Evolutionary conservation across 2,329 filamentous ascomycete species (phyloP).

Genomic region (Ophidiomyces ophidiicola): DNA sequence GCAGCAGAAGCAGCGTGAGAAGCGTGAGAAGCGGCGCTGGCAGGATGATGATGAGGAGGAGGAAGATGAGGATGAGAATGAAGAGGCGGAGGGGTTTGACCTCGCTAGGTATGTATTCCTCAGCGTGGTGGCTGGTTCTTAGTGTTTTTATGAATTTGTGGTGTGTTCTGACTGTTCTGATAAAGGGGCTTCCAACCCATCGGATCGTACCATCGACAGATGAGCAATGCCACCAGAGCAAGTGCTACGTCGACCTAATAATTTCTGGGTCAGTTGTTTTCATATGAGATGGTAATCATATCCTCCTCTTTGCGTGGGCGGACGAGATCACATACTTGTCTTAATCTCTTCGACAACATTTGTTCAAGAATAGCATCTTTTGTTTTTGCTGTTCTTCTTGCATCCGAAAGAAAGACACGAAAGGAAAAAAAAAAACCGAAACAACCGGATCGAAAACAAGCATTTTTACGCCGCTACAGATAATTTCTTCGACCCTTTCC

Average conservation of each 20-base stretch:
- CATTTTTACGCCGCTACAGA: too few relatives aligned
- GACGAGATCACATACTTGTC: neutral
- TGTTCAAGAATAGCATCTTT: too few relatives aligned
- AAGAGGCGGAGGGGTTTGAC: slow-evolving; percentile 35
- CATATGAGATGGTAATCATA: too few relatives aligned
- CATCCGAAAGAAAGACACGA: too few relatives aligned
- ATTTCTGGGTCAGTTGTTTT: neutral
- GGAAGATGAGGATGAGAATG: slow-evolving; percentile 20
- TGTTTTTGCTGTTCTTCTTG: too few relatives aligned
- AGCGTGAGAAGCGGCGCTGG: neutral
- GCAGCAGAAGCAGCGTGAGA: too few relatives aligned
- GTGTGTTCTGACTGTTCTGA: slow-evolving; percentile 13
- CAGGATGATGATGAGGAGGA: slow-evolving; percentile 12
- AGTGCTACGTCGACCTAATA: slow-evolving; percentile 16
- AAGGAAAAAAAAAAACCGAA: too few relatives aligned
- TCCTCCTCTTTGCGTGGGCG: too few relatives aligned
- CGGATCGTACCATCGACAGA: slow-evolving; percentile 34
- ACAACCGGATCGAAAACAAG: too few relatives aligned
- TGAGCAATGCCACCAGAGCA: slow-evolving; percentile 22
- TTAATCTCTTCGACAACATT: too few relatives aligned
- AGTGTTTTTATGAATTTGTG: slow-evolving; percentile 1
- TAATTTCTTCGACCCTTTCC: too few relatives aligned
- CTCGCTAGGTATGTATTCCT: slow-evolving; percentile 32
- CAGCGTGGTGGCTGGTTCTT: neutral
- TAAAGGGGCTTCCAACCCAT: slow-evolving; percentile 39